Evolutionary conservation across 176 grass and related monocot species (phyloP).

Genomic region (Chrysopogon serrulatus): DNA sequence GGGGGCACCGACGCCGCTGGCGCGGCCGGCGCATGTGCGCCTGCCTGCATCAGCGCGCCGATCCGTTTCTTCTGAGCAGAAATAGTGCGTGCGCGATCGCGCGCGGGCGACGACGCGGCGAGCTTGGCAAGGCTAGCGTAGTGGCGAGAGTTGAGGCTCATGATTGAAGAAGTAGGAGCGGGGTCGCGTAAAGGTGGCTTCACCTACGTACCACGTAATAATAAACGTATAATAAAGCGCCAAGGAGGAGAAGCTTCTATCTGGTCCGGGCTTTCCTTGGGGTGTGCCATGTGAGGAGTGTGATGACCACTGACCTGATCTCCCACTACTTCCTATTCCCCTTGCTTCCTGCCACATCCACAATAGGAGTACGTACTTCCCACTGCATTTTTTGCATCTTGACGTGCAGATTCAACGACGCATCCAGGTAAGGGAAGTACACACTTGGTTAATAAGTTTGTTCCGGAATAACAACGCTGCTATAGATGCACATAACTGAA

Average conservation of each 20-base stretch:
- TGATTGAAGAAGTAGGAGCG: slow-evolving; percentile 8
- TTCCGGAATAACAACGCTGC: not conserved
- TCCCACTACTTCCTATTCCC: not conserved
- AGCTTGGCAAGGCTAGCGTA: not conserved
- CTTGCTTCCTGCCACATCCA: not conserved
- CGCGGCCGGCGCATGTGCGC: slow-evolving; percentile 19
- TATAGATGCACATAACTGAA: not conserved
- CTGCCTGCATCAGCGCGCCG: not conserved
- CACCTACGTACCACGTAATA: not conserved
- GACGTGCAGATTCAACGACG: not conserved
- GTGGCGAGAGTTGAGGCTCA: not conserved
- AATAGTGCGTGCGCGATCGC: not conserved
- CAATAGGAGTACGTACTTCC: not conserved
- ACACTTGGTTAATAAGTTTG: not conserved
- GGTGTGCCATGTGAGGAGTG: not conserved
- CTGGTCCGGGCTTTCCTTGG: slow-evolving; percentile 2
- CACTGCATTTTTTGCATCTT: not conserved
- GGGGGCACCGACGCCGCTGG: slow-evolving; percentile 36
- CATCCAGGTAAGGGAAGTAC: not conserved
- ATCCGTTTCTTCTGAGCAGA: not conserved
- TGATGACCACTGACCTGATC: not conserved
- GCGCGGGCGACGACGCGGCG: not conserved
- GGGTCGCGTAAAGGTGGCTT: slow-evolving; percentile 28
- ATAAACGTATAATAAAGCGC: slow-evolving; percentile 11
- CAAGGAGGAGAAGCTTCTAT: slow-evolving; percentile 42